These are phyloP conservation scores for Pholiota microspora DNA, from an alignment of 768 basidiomycete genomes.

Conservation along the genomic window DNA sequence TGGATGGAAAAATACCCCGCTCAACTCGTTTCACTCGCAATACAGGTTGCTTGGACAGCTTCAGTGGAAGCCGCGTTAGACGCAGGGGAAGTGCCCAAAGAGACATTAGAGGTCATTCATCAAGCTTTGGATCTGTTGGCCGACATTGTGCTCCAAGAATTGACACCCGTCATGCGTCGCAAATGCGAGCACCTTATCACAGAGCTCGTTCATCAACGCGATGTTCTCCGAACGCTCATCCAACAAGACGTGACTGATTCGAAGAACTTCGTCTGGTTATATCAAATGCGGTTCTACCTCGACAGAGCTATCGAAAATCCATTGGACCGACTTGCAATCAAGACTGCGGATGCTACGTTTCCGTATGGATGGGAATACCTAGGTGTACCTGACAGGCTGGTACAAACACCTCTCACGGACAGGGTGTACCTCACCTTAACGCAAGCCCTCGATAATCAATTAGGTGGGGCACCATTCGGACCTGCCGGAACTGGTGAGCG, in stretches of 20 bases:
- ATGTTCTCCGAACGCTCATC: constrained; percentile 83
- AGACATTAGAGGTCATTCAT: constrained; percentile 68
- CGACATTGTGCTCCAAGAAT: constrained; percentile 90
- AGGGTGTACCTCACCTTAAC: constrained; percentile 95
- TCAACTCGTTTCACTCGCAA: constrained; percentile 92
- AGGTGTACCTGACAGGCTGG: constrained; percentile 93
- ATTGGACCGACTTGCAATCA: constrained; percentile 76
- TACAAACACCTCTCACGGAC: constrained; percentile 97
- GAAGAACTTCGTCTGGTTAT: constrained; percentile 88
- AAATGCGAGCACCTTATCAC: constrained; percentile 99
- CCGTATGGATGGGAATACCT: constrained; percentile 99
- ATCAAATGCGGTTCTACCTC: constrained; percentile 98
- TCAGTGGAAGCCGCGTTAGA: constrained; percentile 76
- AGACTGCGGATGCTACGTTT: constrained; percentile 89
- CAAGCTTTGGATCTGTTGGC: constrained; percentile 93
- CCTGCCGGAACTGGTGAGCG: constrained; percentile 90
- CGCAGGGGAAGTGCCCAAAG: constrained; percentile 51
- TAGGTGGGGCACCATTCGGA: constrained; percentile 97
- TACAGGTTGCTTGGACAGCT: constrained; percentile 93
- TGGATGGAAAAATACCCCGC: constrained; percentile 97
- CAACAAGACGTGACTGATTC: constrained; percentile 60
- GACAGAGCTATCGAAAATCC: constrained; percentile 70
- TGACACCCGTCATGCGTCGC: constrained; percentile 85
- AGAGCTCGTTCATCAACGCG: constrained; percentile 96
- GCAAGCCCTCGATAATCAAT: constrained; percentile 90